A percentile compares a stretch with the other conserved stretches of the same genome.
Evolutionary conservation across 352 stramenopile genomes (phyloP).

Genomic region (Pythium aphanidermatum): DNA sequence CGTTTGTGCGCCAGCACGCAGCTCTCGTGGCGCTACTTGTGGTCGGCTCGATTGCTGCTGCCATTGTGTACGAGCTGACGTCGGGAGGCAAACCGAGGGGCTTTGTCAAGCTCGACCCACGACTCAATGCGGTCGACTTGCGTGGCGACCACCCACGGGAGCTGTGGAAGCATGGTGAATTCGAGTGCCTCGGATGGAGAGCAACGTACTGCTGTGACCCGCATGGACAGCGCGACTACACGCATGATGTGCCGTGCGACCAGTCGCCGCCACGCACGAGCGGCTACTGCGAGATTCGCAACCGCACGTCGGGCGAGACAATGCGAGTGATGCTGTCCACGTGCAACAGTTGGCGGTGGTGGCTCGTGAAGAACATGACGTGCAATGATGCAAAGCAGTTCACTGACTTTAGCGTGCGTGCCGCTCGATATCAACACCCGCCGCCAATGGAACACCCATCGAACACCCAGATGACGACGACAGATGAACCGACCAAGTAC

Average conservation of each 20-base stretch:
- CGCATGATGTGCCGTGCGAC: conserved; percentile 36
- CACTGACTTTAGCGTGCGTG: conserved; percentile 62
- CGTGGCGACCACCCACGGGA: conserved; percentile 21
- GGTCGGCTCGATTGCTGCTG: conserved; percentile 30
- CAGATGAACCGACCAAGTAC: conserved; percentile 4
- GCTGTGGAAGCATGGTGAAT: conserved; percentile 51
- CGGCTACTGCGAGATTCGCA: conserved; percentile 70
- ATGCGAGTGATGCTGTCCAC: conserved; percentile 62
- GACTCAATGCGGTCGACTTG: conserved; percentile 39
- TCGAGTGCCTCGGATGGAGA: conserved; percentile 71
- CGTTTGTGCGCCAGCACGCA: conserved; percentile 27
- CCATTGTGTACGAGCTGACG: conserved; percentile 56
- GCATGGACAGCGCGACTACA: conserved; percentile 37
- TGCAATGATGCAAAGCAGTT: conserved; percentile 56
- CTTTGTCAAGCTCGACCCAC: conserved; percentile 28
- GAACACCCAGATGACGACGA: background rate
- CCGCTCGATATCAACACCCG: conserved; percentile 33
- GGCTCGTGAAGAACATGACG: conserved; percentile 38
- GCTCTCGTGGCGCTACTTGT: conserved; percentile 33
- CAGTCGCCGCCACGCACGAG: conserved; percentile 36
- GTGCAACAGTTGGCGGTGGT: conserved; percentile 66
- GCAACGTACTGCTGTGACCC: conserved; percentile 61
- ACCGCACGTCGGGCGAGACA: conserved; percentile 44
- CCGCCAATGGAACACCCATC: conserved; percentile 14
- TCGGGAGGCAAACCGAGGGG: conserved; percentile 36